These are phyloP conservation scores for Globisporangium nagaii DNA, from an alignment of 352 stramenopile genomes.

Conservation along the genomic window DNA sequence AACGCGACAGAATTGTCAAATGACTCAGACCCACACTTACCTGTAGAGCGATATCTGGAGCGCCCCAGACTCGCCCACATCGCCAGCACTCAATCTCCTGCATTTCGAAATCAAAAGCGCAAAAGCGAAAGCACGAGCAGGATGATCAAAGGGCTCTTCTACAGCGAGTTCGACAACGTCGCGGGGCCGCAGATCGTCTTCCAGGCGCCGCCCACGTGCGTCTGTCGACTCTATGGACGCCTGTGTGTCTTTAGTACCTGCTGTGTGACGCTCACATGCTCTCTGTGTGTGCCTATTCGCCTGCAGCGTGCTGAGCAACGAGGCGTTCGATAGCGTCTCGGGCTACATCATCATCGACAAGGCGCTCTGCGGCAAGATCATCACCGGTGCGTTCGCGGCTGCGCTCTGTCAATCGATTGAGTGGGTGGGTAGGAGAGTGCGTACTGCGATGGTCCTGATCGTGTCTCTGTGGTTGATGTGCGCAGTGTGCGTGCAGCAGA, in stretches of 20 bases:
- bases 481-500: constrained; percentile 62
- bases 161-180: constrained; percentile 91
- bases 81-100: too few species aligned
- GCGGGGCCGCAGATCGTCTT: constrained; percentile 88
- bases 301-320: constrained; percentile 65
- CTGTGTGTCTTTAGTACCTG: not conserved
- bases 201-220: constrained; percentile 77
- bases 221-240: not conserved
- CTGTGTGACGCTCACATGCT: not conserved
- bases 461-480: not conserved
- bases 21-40: too few species aligned
- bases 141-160: constrained; percentile 88
- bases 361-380: constrained; percentile 83
- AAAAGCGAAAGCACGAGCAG: not conserved
- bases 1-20: too few species aligned
- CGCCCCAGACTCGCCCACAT: too few species aligned
- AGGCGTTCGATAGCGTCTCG: constrained; percentile 83
- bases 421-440: too few species aligned
- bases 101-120: too few species aligned
- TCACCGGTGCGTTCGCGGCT: constrained; percentile 38
- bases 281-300: not conserved
- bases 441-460: too few species aligned
- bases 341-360: constrained; percentile 90
- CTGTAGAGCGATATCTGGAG: too few species aligned
- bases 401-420: not conserved